Conservation (phyloP, 768 basidiomycete genomes). For the Melanogaster broomeanus region DNA sequence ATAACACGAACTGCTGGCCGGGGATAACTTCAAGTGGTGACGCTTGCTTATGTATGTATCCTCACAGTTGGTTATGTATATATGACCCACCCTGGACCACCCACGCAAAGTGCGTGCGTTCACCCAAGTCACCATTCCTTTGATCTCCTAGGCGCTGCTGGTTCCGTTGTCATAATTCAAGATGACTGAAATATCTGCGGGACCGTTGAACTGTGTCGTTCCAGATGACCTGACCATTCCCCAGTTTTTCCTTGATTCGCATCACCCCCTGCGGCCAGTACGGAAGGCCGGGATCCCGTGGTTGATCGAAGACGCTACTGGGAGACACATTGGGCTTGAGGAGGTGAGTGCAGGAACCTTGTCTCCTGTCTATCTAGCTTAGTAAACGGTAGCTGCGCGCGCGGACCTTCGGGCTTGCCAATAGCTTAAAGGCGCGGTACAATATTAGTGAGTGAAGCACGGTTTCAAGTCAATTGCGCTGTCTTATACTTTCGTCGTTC, state of each 20-base stretch:
- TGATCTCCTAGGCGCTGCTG: background rate
- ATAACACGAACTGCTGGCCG: no score
- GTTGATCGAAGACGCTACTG: slow-evolving; percentile 60
- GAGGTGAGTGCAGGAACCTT: slow-evolving; percentile 41
- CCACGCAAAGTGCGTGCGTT: no score
- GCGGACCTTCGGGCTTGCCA: slow-evolving; percentile 55
- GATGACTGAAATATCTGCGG: slow-evolving; percentile 31
- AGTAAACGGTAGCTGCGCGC: slow-evolving; percentile 32
- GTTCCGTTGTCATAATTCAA: background rate
- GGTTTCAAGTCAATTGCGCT: background rate
- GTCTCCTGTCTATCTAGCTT: background rate
- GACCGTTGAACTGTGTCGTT: slow-evolving; percentile 39
- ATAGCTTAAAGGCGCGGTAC: slow-evolving; percentile 50
- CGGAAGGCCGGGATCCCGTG: slow-evolving; percentile 50
- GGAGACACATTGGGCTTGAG: slow-evolving; percentile 41
- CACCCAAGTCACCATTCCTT: background rate
- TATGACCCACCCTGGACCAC: no score
- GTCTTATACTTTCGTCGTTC: background rate
- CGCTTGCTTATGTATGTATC: no score
- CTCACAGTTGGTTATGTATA: no score
- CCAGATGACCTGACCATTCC: slow-evolving; percentile 66
- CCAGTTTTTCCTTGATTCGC: slow-evolving; percentile 61
- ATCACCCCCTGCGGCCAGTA: slow-evolving; percentile 44
- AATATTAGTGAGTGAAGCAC: slow-evolving; percentile 42
- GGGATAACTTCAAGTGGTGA: no score